These are phyloP conservation scores for Xylariaceae sp. DNA, from an alignment of 2,329 filamentous ascomycete species.

Conservation along the genomic window DNA sequence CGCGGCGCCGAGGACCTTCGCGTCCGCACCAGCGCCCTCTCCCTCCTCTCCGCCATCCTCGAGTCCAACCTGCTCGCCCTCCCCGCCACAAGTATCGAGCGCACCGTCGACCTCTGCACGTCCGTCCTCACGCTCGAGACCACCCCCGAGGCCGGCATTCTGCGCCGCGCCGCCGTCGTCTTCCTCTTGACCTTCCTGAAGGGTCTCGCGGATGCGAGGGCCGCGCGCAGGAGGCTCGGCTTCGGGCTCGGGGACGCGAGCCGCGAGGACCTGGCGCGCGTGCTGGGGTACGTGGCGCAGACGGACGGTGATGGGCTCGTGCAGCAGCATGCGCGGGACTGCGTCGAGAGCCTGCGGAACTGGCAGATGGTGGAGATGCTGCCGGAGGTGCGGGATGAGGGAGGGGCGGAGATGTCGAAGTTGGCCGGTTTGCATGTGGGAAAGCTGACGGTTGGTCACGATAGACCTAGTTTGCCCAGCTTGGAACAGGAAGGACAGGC, in stretches of 20 bases:
- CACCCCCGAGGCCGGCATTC: slow-evolving; percentile 55
- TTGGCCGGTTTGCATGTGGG: slow-evolving; percentile 35
- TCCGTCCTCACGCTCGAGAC: slow-evolving; percentile 60
- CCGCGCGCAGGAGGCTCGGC: background rate
- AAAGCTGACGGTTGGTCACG: background rate
- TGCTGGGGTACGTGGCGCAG: slow-evolving; percentile 58
- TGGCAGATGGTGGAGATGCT: slow-evolving; percentile 53
- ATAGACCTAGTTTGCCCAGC: slow-evolving; percentile 15
- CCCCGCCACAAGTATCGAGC: slow-evolving; percentile 47
- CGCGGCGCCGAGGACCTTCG: slow-evolving; percentile 65
- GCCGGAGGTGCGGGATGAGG: slow-evolving; percentile 23
- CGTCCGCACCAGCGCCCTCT: slow-evolving; percentile 65
- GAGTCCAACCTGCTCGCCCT: slow-evolving; percentile 38
- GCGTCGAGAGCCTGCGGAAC: slow-evolving; percentile 62
- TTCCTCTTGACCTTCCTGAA: slow-evolving; percentile 58
- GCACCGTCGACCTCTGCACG: slow-evolving; percentile 59
- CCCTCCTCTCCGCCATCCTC: slow-evolving; percentile 56
- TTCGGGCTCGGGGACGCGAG: background rate
- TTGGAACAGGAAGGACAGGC: slow-evolving; percentile 10
- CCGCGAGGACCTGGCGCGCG: slow-evolving; percentile 56
- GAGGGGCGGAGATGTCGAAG: slow-evolving; percentile 22
- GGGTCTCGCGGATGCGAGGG: slow-evolving; percentile 51
- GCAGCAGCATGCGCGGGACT: slow-evolving; percentile 60
- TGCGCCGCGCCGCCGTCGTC: slow-evolving; percentile 63
- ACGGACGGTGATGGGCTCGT: slow-evolving; percentile 68